phyloP scores from a whole-genome alignment of 2,329 filamentous ascomycete species.

The Parastagonospora nodorum region DNA sequence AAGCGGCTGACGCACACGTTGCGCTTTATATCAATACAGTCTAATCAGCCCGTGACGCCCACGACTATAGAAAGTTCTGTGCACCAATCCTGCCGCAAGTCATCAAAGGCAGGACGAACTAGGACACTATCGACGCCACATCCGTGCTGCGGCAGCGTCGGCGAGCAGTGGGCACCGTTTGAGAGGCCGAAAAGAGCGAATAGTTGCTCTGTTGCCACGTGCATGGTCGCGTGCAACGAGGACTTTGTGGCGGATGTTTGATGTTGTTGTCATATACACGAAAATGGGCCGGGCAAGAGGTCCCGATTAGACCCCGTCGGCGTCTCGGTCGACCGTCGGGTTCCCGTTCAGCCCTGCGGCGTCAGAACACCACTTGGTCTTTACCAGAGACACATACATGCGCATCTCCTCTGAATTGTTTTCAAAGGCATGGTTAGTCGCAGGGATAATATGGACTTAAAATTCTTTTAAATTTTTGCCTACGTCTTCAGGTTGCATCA shows the following conservation, averaged over 20 bases:
- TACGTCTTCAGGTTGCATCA: too few relatives aligned
- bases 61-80: constrained; percentile 14
- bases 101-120: constrained; percentile 29
- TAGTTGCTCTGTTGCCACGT: constrained; percentile 3
- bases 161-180: constrained; percentile 6
- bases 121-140: constrained; percentile 14
- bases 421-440: too few relatives aligned
- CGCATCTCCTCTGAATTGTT: too few relatives aligned
- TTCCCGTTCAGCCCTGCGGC: too few relatives aligned
- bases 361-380: too few relatives aligned
- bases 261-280: constrained; percentile 10
- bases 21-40: constrained; percentile 36
- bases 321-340: background rate
- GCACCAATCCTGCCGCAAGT: constrained; percentile 11
- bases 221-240: constrained; percentile 20
- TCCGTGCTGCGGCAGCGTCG: constrained; percentile 6
- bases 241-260: constrained; percentile 22
- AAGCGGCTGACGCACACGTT: constrained; percentile 21
- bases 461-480: too few relatives aligned
- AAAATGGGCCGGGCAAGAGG: constrained; percentile 16
- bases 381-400: too few relatives aligned
- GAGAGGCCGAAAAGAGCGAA: constrained; percentile 7
- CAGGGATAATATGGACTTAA: too few relatives aligned
- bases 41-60: constrained; percentile 14
- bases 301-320: background rate